Evolutionary conservation across 2,329 filamentous ascomycete genomes (phyloP), one percentile per base, ranked within the genome.

Genomic region (Sordariomycetes sp.): DNA sequence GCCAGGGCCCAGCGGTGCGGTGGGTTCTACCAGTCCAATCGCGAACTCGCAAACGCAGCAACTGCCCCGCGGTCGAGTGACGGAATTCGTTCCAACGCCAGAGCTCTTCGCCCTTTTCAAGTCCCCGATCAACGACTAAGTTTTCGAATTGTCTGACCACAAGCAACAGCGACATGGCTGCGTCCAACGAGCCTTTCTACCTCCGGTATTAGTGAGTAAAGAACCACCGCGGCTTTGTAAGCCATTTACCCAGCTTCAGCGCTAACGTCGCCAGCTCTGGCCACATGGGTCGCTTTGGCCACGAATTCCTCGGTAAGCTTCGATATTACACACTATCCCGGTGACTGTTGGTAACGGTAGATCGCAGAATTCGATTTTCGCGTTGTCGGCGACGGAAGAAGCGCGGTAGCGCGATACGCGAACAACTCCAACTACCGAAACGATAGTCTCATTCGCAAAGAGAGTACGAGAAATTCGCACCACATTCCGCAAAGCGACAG

Each of bases 361-460:
- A 10, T 23, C 12, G 2, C 46, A 96, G 90, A 98, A 61, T 98
- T 98, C 58, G 92, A 98, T 58, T 92, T 98, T 52, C 77, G 90
- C 36, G 86, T 87, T 17, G 75, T 96, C 30, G 86, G 86, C 35
- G 92, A 98, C 57, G 92, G 92, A 33, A 79, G 86, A 41, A 95
- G 88, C 55, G 92, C 92, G 7, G 85, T 92, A 34, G 87, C 90
- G 21, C 81, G 92, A 61, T 98, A 98, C 64, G 92, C 92, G 44
- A 98, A 98, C 71, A 98, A 98, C 63, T 96, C 90, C 38, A 98
- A 98, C 64, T 98, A 98, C 65, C 81, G 92, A 53, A 98, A 98
- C 63, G 92, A 98, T 58, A 95, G 88, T 42, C 68, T 98, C 47
- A 98, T 98, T 54, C 83, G 92, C 45, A 98, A 98, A 88, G 92